Evolutionary conservation across 2,329 filamentous ascomycete species (phyloP), one percentile per base, ranked within the genome.

Genomic region (Malbranchea zuffiana): DNA sequence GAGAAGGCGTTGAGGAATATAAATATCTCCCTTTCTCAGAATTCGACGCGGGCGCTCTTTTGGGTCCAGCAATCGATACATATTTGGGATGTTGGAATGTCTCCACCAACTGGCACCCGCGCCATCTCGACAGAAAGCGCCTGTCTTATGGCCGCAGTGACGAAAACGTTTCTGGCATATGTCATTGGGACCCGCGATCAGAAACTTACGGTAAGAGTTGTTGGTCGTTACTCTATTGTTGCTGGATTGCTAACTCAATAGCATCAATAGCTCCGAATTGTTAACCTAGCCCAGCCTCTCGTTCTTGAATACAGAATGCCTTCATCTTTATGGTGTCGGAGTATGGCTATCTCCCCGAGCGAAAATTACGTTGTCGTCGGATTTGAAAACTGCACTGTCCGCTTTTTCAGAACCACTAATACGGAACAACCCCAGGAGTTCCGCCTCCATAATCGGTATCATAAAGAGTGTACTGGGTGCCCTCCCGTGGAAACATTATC

Each of bases 301-400:
- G 46, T 50, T 2, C 51, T 62, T 3, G 60, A 65, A 37, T 62
- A 63, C 35, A 53, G 55, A 11, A 61, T 65, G 49, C 48, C 60
- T 8, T 59, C 61, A 3, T 50, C 52, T 3, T 48, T 50, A 2
- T 63, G 61, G 60, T 62, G 58, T 36, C 56, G 50, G 26, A 60
- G 56, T 37, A 61, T 65, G 15, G 51, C 55, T 1, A 60, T 63
- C 10, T 60, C 56, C 33, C 56, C 55, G 3, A 54, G 53, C 27
- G 61, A 63, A 34, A 63, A 59, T 34, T 59, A 58, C 30, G 61
- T 63, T 7, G 60, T 53, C 0, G 47, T 65, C 8, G 61, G 61
- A 3, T 65, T 65, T 40, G 60, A 63, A 12, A 59, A 60, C 19
- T 49, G 59, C 1, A 55, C 52, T 7, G 57, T 63, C 6, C 53